Percentiles rank a stretch among this genome's conserved stretches.
Conservation (phyloP, 1,284 basidiomycete species). For the Amylostereum areolatum region DNA sequence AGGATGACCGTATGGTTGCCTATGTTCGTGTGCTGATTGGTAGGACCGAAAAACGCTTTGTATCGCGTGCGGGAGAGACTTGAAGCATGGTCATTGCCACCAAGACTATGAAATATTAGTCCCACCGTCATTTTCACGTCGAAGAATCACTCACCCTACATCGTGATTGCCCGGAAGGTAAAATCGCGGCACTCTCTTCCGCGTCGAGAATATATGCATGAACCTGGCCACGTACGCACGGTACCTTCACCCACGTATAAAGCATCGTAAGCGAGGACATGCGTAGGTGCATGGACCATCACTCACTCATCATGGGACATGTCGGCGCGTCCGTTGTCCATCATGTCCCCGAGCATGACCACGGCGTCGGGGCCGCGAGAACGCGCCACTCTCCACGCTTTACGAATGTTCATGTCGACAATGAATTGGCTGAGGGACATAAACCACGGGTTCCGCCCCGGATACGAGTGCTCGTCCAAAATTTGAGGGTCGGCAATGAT, state of each 20-base stretch:
- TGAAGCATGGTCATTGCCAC: conserved; percentile 7
- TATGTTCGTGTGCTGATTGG: conserved; percentile 48
- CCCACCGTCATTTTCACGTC: background rate
- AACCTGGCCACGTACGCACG: conserved; percentile 63
- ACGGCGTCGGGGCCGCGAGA: conserved; percentile 64
- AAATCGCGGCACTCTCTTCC: conserved; percentile 41
- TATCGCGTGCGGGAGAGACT: conserved; percentile 53
- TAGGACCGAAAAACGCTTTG: conserved; percentile 56
- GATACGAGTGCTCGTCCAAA: conserved; percentile 60
- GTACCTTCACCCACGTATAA: conserved; percentile 45
- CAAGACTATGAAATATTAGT: conserved; percentile 4
- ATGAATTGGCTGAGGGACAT: conserved; percentile 51
- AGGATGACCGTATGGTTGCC: conserved; percentile 71
- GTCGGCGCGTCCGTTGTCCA: conserved; percentile 70
- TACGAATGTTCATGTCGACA: conserved; percentile 72
- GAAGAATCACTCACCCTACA: conserved; percentile 47
- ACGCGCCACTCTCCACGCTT: conserved; percentile 71
- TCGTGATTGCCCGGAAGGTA: conserved; percentile 90
- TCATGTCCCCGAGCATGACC: conserved; percentile 85
- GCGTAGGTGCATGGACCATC: no score
- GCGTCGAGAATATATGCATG: conserved; percentile 55
- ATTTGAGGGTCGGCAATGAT: conserved; percentile 82
- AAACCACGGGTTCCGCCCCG: conserved; percentile 39
- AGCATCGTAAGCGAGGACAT: conserved; percentile 1
- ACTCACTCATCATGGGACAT: conserved; percentile 68